phyloP scores from a whole-genome alignment of 1,284 basidiomycete genomes.

The Cystobasidium pallidum region DNA sequence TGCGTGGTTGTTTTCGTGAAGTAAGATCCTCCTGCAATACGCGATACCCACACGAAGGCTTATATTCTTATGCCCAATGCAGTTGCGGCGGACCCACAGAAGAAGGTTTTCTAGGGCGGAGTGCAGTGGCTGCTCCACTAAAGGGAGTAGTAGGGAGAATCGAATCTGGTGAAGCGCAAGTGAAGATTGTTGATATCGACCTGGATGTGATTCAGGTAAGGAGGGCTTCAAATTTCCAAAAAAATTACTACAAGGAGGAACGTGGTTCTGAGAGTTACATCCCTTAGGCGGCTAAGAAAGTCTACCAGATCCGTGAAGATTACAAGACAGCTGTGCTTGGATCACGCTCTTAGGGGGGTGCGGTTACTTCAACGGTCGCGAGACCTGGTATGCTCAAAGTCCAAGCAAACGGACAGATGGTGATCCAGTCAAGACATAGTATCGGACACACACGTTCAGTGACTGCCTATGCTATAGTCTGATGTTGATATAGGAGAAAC shows the following conservation, averaged over 20 bases:
- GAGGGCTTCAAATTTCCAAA: too few species aligned
- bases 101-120: conserved; percentile 48
- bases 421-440: too few species aligned
- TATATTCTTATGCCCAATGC: background rate
- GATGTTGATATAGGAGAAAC: too few species aligned
- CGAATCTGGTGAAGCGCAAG: conserved; percentile 46
- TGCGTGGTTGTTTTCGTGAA: conserved; percentile 46
- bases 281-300: conserved; percentile 49
- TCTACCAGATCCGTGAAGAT: conserved; percentile 49
- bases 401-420: too few species aligned
- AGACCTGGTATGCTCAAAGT: too few species aligned
- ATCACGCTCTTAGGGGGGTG: too few species aligned
- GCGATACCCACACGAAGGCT: too few species aligned
- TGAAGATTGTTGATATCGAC: conserved; percentile 50
- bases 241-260: background rate
- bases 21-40: conserved; percentile 6
- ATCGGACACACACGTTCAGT: too few species aligned
- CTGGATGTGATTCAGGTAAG: conserved; percentile 21
- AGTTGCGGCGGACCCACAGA: conserved; percentile 48
- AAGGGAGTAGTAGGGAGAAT: conserved; percentile 47
- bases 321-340: conserved; percentile 5
- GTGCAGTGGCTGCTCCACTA: conserved; percentile 50
- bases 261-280: background rate
- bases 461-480: too few species aligned
- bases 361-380: too few species aligned